These are phyloP conservation scores for Thalassiosira oceanica DNA, from an alignment of 352 stramenopile species.

Conservation along the genomic window DNA sequence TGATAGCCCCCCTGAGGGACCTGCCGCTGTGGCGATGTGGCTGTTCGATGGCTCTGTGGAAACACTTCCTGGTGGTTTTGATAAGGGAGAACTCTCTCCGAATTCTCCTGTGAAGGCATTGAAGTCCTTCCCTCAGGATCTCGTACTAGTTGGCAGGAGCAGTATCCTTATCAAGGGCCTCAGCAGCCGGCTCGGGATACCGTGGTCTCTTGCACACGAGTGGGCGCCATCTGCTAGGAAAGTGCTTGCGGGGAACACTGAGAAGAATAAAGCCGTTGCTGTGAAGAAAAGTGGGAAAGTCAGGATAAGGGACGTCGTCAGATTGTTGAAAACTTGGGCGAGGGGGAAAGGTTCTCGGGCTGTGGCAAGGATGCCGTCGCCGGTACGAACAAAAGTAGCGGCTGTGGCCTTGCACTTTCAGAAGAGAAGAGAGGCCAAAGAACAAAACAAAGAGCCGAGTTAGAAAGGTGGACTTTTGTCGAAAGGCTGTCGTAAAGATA, in stretches of 20 bases:
- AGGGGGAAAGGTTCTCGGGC: conserved; percentile 51
- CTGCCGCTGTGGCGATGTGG: conserved; percentile 85
- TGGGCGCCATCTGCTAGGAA: conserved; percentile 67
- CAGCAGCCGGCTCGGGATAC: conserved; percentile 67
- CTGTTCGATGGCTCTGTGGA: conserved; percentile 82
- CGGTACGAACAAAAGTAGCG: conserved; percentile 57
- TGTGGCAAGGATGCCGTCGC: conserved; percentile 53
- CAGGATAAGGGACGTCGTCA: conserved; percentile 63
- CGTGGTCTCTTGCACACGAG: conserved; percentile 73
- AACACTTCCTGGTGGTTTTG: conserved; percentile 81
- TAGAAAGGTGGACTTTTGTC: too few relatives aligned
- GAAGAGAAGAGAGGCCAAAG: conserved; percentile 41
- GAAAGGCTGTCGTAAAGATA: too few relatives aligned
- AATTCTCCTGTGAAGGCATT: conserved; percentile 83
- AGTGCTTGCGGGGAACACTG: conserved; percentile 37
- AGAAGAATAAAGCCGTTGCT: neutral
- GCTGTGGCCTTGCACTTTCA: conserved; percentile 51
- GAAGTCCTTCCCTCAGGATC: conserved; percentile 84
- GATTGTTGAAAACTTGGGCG: conserved; percentile 53
- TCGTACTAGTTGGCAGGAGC: conserved; percentile 82
- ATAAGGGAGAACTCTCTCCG: conserved; percentile 81
- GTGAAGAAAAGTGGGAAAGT: conserved; percentile 26
- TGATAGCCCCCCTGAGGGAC: conserved; percentile 68
- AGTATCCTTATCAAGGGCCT: conserved; percentile 85
- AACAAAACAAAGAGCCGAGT: conserved; percentile 15